phyloP scores from a whole-genome alignment of 768 basidiomycete species.

The Butyriboletus loyo region DNA sequence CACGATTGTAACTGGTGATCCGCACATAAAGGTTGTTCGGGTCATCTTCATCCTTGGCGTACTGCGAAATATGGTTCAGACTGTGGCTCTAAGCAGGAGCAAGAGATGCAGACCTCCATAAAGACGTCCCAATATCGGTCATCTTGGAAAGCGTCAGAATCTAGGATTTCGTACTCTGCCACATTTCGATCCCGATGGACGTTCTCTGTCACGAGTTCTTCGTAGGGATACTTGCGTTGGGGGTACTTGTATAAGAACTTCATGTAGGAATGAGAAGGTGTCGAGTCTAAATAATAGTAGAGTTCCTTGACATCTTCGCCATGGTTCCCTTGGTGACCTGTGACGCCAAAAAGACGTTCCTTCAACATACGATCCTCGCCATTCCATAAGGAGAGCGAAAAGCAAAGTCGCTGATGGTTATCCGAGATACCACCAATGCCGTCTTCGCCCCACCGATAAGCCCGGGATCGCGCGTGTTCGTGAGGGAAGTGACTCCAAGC shows the following conservation, averaged over 20 bases:
- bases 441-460: constrained; percentile 99
- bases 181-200: constrained; percentile 79
- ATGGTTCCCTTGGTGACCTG: constrained; percentile 97
- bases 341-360: constrained; percentile 94
- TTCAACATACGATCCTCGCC: constrained; percentile 92
- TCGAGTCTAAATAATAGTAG: constrained; percentile 98
- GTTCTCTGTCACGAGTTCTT: constrained; percentile 87
- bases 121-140: constrained; percentile 99
- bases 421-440: constrained; percentile 97
- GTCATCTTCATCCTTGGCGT: constrained; percentile 94
- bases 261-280: constrained; percentile 99
- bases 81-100: constrained; percentile 2
- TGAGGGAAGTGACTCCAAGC: constrained; percentile 96
- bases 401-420: constrained; percentile 92
- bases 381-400: constrained; percentile 92
- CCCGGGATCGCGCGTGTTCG: constrained; percentile 87
- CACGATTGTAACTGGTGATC: constrained; percentile 95
- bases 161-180: constrained; percentile 89
- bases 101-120: constrained; percentile 67
- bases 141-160: constrained; percentile 88
- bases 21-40: constrained; percentile 87
- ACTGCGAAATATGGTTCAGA: constrained; percentile 45
- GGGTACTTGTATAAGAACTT: constrained; percentile 99
- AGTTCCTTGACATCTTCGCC: constrained; percentile 99
- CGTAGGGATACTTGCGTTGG: constrained; percentile 89